Percentiles rank a stretch among this genome's conserved stretches.
These are phyloP conservation scores for Tolypocladium sp. DNA, from an alignment of 2,329 filamentous ascomycete genomes.

Conservation along the genomic window DNA sequence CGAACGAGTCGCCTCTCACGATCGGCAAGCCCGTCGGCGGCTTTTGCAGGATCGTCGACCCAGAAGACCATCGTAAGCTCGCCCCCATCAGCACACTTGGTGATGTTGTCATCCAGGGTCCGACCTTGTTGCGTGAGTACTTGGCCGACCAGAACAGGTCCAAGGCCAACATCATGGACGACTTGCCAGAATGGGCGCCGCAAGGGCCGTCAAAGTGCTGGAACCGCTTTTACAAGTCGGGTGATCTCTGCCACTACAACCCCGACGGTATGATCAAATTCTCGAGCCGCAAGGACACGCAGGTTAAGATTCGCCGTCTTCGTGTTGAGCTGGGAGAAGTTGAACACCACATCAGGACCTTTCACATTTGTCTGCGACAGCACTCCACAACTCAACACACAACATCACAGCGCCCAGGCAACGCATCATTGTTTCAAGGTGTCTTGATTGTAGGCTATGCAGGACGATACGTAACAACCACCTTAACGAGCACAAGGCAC, in stretches of 20 bases:
- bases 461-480: not conserved
- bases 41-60: slow-evolving; percentile 2
- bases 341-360: slow-evolving; percentile 4
- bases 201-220: not conserved
- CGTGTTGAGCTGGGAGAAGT: slow-evolving; percentile 11
- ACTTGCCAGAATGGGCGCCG: not conserved
- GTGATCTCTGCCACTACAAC: slow-evolving; percentile 1
- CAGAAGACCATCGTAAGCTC: not conserved
- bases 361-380: not conserved
- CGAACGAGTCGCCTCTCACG: slow-evolving; percentile 1
- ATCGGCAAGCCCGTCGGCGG: slow-evolving; percentile 1
- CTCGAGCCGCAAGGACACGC: not conserved
- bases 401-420: not conserved
- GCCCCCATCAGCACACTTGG: slow-evolving; percentile 4
- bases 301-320: slow-evolving; percentile 11
- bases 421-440: not conserved
- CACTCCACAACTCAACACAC: not conserved
- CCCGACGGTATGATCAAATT: slow-evolving; percentile 8
- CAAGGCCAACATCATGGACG: not conserved
- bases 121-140: slow-evolving; percentile 5
- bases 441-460: not conserved
- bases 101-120: slow-evolving; percentile 7
- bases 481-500: not conserved
- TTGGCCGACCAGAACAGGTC: not conserved
- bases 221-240: slow-evolving; percentile 7